phyloP scores from a whole-genome alignment of 257 asterid genomes.

The Verbena officinalis region DNA sequence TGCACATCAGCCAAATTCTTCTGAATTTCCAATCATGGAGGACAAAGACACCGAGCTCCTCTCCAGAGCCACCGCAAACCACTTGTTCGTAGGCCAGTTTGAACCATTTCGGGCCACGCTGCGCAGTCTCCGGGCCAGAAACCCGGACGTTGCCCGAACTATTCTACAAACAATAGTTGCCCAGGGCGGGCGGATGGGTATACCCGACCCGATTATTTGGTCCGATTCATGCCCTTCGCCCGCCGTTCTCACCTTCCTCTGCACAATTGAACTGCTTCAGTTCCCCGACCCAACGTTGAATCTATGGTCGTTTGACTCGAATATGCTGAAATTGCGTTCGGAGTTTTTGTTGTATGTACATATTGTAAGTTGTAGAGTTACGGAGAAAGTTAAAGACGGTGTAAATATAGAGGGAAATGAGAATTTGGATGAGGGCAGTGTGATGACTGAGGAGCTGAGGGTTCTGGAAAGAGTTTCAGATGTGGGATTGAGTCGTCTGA shows the following conservation, averaged over 20 bases:
- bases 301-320: constrained; percentile 76
- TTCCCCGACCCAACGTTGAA: constrained; percentile 70
- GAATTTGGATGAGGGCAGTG: constrained; percentile 32
- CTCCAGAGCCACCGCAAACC: constrained; percentile 69
- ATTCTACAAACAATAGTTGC: constrained; percentile 72
- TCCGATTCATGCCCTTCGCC: constrained; percentile 86
- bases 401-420: constrained; percentile 38
- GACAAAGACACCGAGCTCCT: constrained; percentile 72
- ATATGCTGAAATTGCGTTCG: constrained; percentile 67
- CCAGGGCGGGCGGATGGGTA: constrained; percentile 62
- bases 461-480: constrained; percentile 56
- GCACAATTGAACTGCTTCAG: constrained; percentile 76
- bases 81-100: constrained; percentile 82
- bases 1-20: constrained; percentile 25
- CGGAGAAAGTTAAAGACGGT: constrained; percentile 37
- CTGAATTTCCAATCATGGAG: constrained; percentile 49
- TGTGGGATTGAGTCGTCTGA: constrained; percentile 68
- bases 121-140: constrained; percentile 77
- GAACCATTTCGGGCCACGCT: constrained; percentile 91
- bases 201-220: constrained; percentile 69
- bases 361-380: constrained; percentile 48
- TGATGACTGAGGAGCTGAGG: constrained; percentile 48
- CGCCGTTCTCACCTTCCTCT: constrained; percentile 65
- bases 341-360: constrained; percentile 80
- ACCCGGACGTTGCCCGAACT: constrained; percentile 70